phyloP scores from a whole-genome alignment of 2,329 filamentous ascomycete genomes.

The Aureobasidium sp. region DNA sequence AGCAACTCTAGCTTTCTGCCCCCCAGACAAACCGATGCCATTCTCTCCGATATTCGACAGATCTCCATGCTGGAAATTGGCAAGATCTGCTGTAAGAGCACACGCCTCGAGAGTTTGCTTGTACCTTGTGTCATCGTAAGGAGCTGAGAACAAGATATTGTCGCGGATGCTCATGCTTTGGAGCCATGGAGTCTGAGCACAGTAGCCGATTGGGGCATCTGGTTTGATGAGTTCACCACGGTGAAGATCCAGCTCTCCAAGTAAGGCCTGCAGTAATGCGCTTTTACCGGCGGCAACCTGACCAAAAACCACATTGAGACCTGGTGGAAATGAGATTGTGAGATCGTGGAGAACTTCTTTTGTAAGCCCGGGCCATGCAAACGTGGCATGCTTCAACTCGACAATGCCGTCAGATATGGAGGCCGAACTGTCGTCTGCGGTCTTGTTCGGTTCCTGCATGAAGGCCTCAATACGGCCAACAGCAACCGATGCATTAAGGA shows the following conservation, averaged over 20 bases:
- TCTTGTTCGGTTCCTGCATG: slow-evolving; percentile 76
- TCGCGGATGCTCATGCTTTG: slow-evolving; percentile 64
- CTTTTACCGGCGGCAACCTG: slow-evolving; percentile 60
- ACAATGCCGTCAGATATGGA: slow-evolving; percentile 30
- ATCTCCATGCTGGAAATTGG: slow-evolving; percentile 57
- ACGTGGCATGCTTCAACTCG: slow-evolving; percentile 58
- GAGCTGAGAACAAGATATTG: slow-evolving; percentile 58
- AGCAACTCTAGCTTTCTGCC: slow-evolving; percentile 42
- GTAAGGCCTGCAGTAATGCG: slow-evolving; percentile 51
- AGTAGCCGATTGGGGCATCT: slow-evolving; percentile 55
- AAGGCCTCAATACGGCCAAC: slow-evolving; percentile 76
- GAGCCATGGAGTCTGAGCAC: slow-evolving; percentile 60
- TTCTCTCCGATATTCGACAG: slow-evolving; percentile 45
- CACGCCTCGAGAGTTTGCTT: slow-evolving; percentile 62
- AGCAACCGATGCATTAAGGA: slow-evolving; percentile 77
- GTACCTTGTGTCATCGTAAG: slow-evolving; percentile 63
- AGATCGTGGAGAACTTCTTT: slow-evolving; percentile 50
- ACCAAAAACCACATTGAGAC: slow-evolving; percentile 56
- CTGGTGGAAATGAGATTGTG: slow-evolving; percentile 47
- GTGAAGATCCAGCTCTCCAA: slow-evolving; percentile 52
- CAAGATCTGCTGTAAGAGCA: slow-evolving; percentile 54
- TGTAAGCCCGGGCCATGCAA: slow-evolving; percentile 68
- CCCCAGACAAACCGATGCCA: slow-evolving; percentile 42
- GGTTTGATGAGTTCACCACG: slow-evolving; percentile 46
- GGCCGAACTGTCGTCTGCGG: slow-evolving; percentile 31